Evolutionary conservation across 352 stramenopile genomes (phyloP), one percentile per base, ranked within the genome.

Genomic region (Pythium apleroticum): DNA sequence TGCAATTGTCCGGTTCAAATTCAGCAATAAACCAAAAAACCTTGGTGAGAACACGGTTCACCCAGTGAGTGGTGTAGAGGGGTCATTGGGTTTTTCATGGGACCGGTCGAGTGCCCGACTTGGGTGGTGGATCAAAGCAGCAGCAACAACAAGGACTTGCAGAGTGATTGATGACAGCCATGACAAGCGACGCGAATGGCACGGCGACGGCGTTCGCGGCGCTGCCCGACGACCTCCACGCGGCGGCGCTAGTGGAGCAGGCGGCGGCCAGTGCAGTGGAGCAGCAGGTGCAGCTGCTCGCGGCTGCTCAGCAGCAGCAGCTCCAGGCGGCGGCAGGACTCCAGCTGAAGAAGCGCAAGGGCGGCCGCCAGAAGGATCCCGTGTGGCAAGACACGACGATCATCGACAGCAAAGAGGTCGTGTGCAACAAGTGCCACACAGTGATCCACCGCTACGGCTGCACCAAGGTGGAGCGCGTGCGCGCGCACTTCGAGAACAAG

Each of bases 381-480:
- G 75, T 90, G 24, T 90, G 81, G 81, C 65, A 80, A 8, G 69
- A 80, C 28, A 88, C 77, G 7, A 88, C 81, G 24, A 76, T 90
- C 52, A 63, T 74, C 19, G 55, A 68, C 6, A 75, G 84, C 77
- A 88, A 88, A 60, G 69, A 74, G 9, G 81, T 90, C 50, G 59
- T 88, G n/a, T 90, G 81, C 67, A 90, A 90, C 66, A 78, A 75
- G 66, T 90, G 81, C 63, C 72, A 80, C 68, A 69, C 58, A 3
- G 68, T 89, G 41, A 89, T 89, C 65, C 82, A 91, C 57, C 78
- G 80, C 37, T 86, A 89, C 58, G 82, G 82, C 20, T 77, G 76
- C 37, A 73, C 78, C 52, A 91, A 91, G 43, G 82, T 91, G 10
- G 82, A 91, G 69, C 80, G 82, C 15, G 82, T 91, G 68, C 80